These are phyloP conservation scores for Echium plantagineum DNA, from an alignment of 257 asterid species.

Conservation along the genomic window DNA sequence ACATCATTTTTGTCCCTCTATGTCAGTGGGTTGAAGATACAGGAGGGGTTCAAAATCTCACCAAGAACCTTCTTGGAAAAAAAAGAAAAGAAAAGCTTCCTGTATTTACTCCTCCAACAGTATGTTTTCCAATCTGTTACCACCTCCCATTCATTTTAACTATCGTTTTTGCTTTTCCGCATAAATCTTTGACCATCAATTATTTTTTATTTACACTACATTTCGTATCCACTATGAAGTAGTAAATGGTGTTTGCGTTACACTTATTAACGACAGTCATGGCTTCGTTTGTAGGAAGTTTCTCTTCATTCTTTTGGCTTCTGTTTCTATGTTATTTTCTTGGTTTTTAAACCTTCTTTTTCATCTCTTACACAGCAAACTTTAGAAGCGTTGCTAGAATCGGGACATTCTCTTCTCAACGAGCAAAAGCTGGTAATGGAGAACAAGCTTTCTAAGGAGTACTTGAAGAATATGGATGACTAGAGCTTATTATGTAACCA, in stretches of 20 bases:
- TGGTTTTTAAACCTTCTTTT: not conserved
- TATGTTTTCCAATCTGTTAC: slow-evolving; percentile 14
- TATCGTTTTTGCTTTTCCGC: not conserved
- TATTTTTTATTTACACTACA: no score
- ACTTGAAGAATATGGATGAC: slow-evolving; percentile 86
- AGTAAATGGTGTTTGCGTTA: no score
- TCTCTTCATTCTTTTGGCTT: no score
- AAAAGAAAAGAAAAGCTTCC: slow-evolving; percentile 71
- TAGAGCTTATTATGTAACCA: slow-evolving; percentile 4
- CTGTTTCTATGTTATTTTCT: no score
- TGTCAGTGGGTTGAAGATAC: slow-evolving; percentile 68
- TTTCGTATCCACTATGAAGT: no score
- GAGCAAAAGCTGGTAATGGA: slow-evolving; percentile 75
- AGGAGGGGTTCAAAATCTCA: slow-evolving; percentile 74
- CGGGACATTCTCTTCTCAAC: slow-evolving; percentile 59
- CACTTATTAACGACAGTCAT: no score
- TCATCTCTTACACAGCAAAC: slow-evolving; percentile 50
- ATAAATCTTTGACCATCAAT: no score
- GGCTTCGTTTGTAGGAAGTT: no score
- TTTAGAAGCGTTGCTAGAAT: slow-evolving; percentile 61
- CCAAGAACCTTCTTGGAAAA: slow-evolving; percentile 51
- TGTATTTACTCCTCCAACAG: slow-evolving; percentile 74
- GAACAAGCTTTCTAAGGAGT: slow-evolving; percentile 81
- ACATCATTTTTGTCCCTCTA: not conserved
- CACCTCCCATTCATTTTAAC: no score